Conservation (phyloP, 2,329 filamentous ascomycete genomes). For the Curvularia hawaiiensis region DNA sequence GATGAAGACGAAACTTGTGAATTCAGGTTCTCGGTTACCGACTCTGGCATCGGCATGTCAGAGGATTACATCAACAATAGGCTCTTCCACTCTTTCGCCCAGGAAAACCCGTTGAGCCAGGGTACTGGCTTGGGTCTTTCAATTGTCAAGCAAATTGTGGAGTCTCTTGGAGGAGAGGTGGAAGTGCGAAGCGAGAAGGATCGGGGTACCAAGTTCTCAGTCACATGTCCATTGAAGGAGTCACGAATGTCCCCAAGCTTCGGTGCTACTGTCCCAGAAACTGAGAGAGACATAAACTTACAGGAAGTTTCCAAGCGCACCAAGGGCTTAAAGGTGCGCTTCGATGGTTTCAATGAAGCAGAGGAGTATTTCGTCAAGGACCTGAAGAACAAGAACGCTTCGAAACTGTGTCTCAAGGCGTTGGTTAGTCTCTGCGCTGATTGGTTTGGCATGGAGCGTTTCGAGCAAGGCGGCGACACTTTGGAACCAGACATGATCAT, state of each 20-base stretch:
- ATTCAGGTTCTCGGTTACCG: conserved; percentile 41
- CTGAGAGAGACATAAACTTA: conserved; percentile 31
- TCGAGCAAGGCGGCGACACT: conserved; percentile 18
- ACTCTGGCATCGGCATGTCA: conserved; percentile 50
- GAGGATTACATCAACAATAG: conserved; percentile 46
- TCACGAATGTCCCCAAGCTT: conserved; percentile 39
- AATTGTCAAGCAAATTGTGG: conserved; percentile 48
- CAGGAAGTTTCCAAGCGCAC: conserved; percentile 36
- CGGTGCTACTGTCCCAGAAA: conserved; percentile 26
- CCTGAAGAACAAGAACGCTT: conserved; percentile 41
- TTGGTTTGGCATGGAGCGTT: conserved; percentile 44
- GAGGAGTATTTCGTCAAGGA: conserved; percentile 39
- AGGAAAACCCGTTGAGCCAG: conserved; percentile 47
- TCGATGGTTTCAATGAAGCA: conserved; percentile 43
- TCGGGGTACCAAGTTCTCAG: conserved; percentile 45
- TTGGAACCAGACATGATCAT: conserved; percentile 36
- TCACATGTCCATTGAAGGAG: conserved; percentile 42
- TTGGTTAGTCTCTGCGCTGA: conserved; percentile 41
- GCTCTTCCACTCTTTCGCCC: conserved; percentile 48
- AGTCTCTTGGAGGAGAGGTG: conserved; percentile 45
- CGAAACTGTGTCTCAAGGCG: conserved; percentile 38
- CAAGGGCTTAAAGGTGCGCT: conserved; percentile 36
- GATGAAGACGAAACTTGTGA: conserved; percentile 34
- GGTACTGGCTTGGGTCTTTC: conserved; percentile 48
- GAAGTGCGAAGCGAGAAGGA: conserved; percentile 45